Conservation (phyloP, 352 stramenopile genomes). For the Phytopythium cucurbitacearum region DNA sequence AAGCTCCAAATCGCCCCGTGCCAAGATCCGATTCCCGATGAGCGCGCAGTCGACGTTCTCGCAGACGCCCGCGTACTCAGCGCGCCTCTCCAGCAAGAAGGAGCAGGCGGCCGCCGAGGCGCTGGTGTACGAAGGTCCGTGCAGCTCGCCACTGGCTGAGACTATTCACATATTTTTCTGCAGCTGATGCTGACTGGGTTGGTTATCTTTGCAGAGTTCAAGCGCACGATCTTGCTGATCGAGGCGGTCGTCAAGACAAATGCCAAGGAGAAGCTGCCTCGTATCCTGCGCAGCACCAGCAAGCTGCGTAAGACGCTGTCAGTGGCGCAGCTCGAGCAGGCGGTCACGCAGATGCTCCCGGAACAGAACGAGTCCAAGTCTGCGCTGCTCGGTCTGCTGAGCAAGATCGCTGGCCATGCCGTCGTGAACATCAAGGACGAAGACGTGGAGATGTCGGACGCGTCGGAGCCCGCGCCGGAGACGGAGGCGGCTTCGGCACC, state of each 20-base stretch:
- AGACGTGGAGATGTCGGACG: conserved; percentile 63
- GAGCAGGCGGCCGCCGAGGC: conserved; percentile 53
- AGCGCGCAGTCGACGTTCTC: conserved; percentile 74
- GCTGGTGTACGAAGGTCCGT: conserved; percentile 61
- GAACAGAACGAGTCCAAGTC: conserved; percentile 58
- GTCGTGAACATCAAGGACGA: conserved; percentile 10
- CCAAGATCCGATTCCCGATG: conserved; percentile 22
- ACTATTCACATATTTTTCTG: neutral
- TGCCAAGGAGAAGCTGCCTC: conserved; percentile 81
- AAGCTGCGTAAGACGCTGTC: conserved; percentile 79
- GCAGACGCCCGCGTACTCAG: conserved; percentile 60
- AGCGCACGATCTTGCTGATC: conserved; percentile 64
- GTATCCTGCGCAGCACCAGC: conserved; percentile 73
- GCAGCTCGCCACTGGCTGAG: neutral
- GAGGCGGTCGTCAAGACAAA: conserved; percentile 81
- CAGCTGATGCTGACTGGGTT: conserved; percentile 5
- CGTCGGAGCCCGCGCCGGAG: conserved; percentile 17
- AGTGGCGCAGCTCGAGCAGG: conserved; percentile 48
- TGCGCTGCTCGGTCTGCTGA: conserved; percentile 44
- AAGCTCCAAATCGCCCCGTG: conserved; percentile 7
- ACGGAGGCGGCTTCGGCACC: conserved; percentile 2
- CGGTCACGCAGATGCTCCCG: conserved; percentile 56
- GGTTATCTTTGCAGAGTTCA: conserved; percentile 46
- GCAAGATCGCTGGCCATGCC: conserved; percentile 34
- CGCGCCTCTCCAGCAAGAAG: conserved; percentile 29